These are phyloP conservation scores for Paramecium pentaurelia DNA, from an alignment of 73 alveolate species.

Conservation along the genomic window DNA sequence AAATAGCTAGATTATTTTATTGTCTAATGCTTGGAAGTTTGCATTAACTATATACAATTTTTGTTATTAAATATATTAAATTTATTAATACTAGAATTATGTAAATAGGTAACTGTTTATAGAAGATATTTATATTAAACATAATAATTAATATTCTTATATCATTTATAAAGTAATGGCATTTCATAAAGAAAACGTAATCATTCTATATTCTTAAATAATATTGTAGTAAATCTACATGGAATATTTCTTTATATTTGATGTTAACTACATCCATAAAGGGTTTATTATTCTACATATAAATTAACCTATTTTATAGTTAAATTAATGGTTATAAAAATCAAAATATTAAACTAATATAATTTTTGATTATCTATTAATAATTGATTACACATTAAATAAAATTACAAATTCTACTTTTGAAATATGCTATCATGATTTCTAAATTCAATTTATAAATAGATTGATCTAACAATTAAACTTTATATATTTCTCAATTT, in stretches of 20 bases:
- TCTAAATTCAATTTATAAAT: too few relatives aligned
- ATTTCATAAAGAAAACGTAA: background rate
- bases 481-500: background rate
- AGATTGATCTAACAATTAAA: background rate
- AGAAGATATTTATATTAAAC: background rate
- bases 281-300: too few relatives aligned
- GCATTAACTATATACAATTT: background rate
- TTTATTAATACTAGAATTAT: background rate
- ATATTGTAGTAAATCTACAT: background rate
- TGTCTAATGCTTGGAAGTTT: background rate
- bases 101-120: background rate
- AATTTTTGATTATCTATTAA: too few relatives aligned
- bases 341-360: background rate
- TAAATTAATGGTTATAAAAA: background rate
- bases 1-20: background rate
- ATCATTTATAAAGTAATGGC: too few relatives aligned
- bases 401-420: background rate
- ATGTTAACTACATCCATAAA: background rate
- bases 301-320: background rate
- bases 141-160: too few relatives aligned
- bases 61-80: background rate
- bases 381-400: too few relatives aligned
- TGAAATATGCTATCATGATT: too few relatives aligned
- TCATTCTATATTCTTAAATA: background rate
- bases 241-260: background rate